These are phyloP conservation scores for Aspergillus taichungensis DNA, from an alignment of 495 filamentous ascomycete species.

Conservation along the genomic window DNA sequence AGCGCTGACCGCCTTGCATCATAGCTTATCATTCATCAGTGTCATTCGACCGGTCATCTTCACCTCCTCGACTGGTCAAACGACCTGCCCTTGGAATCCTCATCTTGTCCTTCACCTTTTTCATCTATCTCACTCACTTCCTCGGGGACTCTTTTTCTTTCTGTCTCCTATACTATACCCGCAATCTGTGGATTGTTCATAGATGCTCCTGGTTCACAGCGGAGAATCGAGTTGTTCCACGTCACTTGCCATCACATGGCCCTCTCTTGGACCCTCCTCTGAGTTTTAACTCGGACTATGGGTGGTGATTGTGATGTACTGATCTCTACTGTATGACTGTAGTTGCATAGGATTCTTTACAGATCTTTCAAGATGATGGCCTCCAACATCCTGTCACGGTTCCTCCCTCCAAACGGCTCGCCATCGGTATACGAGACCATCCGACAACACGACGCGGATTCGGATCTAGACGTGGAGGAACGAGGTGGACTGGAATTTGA, in stretches of 20 bases:
- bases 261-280: background rate
- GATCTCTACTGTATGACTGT: background rate
- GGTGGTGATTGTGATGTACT: slow-evolving; percentile 3
- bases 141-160: too few relatives aligned
- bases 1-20: slow-evolving; percentile 16
- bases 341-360: slow-evolving; percentile 5
- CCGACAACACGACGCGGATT: slow-evolving; percentile 49
- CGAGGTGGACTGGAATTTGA: slow-evolving; percentile 58
- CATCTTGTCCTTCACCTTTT: too few relatives aligned
- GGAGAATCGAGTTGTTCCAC: too few relatives aligned
- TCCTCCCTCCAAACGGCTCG: slow-evolving; percentile 56
- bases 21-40: background rate
- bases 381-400: slow-evolving; percentile 66
- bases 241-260: background rate
- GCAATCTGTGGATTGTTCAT: too few relatives aligned
- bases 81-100: too few relatives aligned
- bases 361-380: slow-evolving; percentile 50
- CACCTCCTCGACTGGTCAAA: too few relatives aligned
- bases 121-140: too few relatives aligned
- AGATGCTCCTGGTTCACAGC: too few relatives aligned
- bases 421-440: slow-evolving; percentile 67
- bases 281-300: background rate
- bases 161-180: too few relatives aligned
- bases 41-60: too few relatives aligned
- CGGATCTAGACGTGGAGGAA: slow-evolving; percentile 58